Conservation (phyloP, 2,329 filamentous ascomycete genomes). For the Fusarium sp. region DNA sequence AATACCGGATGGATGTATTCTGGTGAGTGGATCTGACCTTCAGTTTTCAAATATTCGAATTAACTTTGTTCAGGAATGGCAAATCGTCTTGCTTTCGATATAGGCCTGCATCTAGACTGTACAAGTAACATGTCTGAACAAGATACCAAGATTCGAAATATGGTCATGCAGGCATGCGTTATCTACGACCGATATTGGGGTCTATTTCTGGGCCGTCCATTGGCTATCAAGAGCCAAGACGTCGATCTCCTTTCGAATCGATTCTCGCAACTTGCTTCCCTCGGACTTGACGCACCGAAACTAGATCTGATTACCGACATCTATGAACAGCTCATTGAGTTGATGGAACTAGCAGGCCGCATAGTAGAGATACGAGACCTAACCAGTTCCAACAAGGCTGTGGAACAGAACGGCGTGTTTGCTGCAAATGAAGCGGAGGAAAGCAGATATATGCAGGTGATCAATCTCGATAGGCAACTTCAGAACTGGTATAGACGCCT, state of each 20-base stretch:
- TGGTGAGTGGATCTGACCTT: conserved; percentile 52
- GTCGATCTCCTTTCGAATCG: conserved; percentile 63
- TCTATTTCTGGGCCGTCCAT: conserved; percentile 68
- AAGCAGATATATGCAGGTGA: conserved; percentile 65
- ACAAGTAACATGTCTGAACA: conserved; percentile 60
- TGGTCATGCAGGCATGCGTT: conserved; percentile 67
- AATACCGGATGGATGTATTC: conserved; percentile 70
- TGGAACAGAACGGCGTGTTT: conserved; percentile 51
- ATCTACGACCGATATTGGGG: conserved; percentile 71
- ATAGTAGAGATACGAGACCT: conserved; percentile 63
- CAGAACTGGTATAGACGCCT: conserved; percentile 69
- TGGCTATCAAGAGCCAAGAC: conserved; percentile 68
- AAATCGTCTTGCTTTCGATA: conserved; percentile 63
- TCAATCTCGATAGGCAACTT: conserved; percentile 67
- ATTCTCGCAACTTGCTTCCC: conserved; percentile 60
- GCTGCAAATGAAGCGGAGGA: conserved; percentile 57
- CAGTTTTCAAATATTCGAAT: not conserved
- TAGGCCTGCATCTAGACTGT: conserved; percentile 65
- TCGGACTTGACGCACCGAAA: conserved; percentile 43
- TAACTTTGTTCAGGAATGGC: conserved; percentile 55
- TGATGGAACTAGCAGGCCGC: conserved; percentile 70
- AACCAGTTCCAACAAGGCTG: conserved; percentile 54
- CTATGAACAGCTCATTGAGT: conserved; percentile 66
- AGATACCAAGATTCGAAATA: conserved; percentile 65
- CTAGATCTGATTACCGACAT: conserved; percentile 55